Percentiles rank a stretch among this genome's conserved stretches.
Evolutionary conservation across 2,329 filamentous ascomycete species (phyloP).

Genomic region (Talaromyces sp.): DNA sequence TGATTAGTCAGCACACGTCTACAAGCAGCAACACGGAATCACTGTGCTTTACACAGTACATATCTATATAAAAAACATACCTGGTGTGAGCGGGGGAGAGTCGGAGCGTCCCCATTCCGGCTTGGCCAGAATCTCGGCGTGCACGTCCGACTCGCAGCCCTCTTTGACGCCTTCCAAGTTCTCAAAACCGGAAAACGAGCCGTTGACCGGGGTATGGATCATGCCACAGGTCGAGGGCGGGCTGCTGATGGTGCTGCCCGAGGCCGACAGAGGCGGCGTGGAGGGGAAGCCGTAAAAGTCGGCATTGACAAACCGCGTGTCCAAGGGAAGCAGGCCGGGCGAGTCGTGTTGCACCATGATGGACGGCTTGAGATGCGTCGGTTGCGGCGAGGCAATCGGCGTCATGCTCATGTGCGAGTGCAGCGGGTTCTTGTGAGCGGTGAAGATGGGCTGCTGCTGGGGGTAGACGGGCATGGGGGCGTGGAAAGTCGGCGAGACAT

Average conservation of each 20-base stretch:
- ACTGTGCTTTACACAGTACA: too few species aligned
- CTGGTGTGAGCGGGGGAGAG: slow-evolving; percentile 85
- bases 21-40: too few species aligned
- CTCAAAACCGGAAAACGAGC: slow-evolving; percentile 69
- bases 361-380: slow-evolving; percentile 68
- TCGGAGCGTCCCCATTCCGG: slow-evolving; percentile 71
- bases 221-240: slow-evolving; percentile 70
- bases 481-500: slow-evolving; percentile 43
- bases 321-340: slow-evolving; percentile 56
- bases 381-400: slow-evolving; percentile 69
- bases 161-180: slow-evolving; percentile 65
- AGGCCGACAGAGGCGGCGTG: slow-evolving; percentile 80
- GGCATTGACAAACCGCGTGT: slow-evolving; percentile 64
- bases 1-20: slow-evolving; percentile 29
- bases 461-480: slow-evolving; percentile 30
- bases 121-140: slow-evolving; percentile 66
- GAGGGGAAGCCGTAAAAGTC: slow-evolving; percentile 70
- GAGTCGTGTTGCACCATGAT: slow-evolving; percentile 61
- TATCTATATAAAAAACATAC: slow-evolving; percentile 50
- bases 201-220: slow-evolving; percentile 76
- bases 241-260: slow-evolving; percentile 80
- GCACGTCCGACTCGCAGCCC: slow-evolving; percentile 63
- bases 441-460: slow-evolving; percentile 18
- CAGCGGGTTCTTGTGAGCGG: slow-evolving; percentile 10
- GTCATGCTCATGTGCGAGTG: slow-evolving; percentile 44